These are phyloP conservation scores for Saccharomycopsis babjevae DNA, from an alignment of 805 yeast species.

Conservation along the genomic window DNA sequence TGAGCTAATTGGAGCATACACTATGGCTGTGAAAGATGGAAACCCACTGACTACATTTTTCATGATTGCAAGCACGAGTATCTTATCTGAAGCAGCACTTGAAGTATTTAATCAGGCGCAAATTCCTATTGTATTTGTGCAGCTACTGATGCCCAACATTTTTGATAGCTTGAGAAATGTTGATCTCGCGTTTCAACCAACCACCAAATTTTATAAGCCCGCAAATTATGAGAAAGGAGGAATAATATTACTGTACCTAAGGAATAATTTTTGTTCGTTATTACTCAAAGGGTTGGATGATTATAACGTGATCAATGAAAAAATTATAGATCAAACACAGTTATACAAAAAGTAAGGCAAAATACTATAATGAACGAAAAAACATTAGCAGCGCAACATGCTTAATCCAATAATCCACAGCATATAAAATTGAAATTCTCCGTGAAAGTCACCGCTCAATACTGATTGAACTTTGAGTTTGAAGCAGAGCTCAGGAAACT, in stretches of 20 bases:
- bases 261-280: slow-evolving; percentile 8
- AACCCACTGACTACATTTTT: background rate
- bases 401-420: no score
- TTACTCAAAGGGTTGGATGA: slow-evolving; percentile 9
- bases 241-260: slow-evolving; percentile 8
- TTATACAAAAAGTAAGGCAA: background rate
- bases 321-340: slow-evolving; percentile 4
- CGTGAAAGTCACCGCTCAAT: no score
- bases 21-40: background rate
- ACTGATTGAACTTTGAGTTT: no score
- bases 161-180: background rate
- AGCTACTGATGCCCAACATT: slow-evolving; percentile 2
- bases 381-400: background rate
- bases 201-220: background rate
- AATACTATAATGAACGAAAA: background rate
- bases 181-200: background rate
- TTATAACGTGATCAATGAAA: slow-evolving; percentile 3
- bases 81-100: slow-evolving; percentile 10
- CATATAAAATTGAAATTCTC: no score
- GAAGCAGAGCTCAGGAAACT: no score
- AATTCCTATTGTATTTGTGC: slow-evolving; percentile 5
- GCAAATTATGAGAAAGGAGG: slow-evolving; percentile 8
- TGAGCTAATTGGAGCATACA: slow-evolving; percentile 13
- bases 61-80: slow-evolving; percentile 8
- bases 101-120: slow-evolving; percentile 5